These are phyloP conservation scores for Paecilomyces dactylethromorphus DNA, from an alignment of 2,329 filamentous ascomycete genomes.

Conservation along the genomic window DNA sequence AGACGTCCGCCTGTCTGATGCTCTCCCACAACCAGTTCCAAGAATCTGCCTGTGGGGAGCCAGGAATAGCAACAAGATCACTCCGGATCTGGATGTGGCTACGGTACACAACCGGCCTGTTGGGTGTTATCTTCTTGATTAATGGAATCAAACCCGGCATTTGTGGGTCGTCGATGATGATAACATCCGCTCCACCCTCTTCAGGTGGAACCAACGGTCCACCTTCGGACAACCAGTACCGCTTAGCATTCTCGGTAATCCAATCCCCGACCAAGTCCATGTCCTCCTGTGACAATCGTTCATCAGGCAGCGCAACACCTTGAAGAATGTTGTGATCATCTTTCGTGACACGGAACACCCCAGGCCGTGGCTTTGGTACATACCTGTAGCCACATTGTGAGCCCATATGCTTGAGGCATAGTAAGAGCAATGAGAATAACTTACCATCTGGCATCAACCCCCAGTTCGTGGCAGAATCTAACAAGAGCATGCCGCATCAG, in stretches of 20 bases:
- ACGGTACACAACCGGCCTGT: slow-evolving; percentile 72
- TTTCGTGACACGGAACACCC: slow-evolving; percentile 77
- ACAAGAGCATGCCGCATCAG: slow-evolving; percentile 75
- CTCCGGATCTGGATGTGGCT: slow-evolving; percentile 78
- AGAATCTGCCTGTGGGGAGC: slow-evolving; percentile 63
- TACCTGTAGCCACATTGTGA: slow-evolving; percentile 37
- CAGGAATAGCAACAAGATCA: slow-evolving; percentile 59
- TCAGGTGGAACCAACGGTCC: slow-evolving; percentile 60
- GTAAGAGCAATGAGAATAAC: slow-evolving; percentile 15
- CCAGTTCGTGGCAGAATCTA: slow-evolving; percentile 60
- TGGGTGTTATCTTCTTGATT: slow-evolving; percentile 62
- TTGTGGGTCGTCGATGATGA: slow-evolving; percentile 77
- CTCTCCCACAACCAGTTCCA: slow-evolving; percentile 71
- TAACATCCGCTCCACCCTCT: slow-evolving; percentile 67
- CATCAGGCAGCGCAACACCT: slow-evolving; percentile 61
- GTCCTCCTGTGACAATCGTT: slow-evolving; percentile 58
- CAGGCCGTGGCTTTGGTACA: slow-evolving; percentile 71
- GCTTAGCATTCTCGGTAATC: slow-evolving; percentile 65
- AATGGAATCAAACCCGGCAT: slow-evolving; percentile 74
- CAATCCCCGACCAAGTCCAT: slow-evolving; percentile 61
- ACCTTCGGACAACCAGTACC: slow-evolving; percentile 65
- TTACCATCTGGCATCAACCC: slow-evolving; percentile 68
- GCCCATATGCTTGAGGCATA: background rate
- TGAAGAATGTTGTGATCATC: slow-evolving; percentile 86
- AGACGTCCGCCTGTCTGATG: slow-evolving; percentile 66